phyloP scores from a whole-genome alignment of 495 filamentous ascomycete species.

The Zalerion maritima region DNA sequence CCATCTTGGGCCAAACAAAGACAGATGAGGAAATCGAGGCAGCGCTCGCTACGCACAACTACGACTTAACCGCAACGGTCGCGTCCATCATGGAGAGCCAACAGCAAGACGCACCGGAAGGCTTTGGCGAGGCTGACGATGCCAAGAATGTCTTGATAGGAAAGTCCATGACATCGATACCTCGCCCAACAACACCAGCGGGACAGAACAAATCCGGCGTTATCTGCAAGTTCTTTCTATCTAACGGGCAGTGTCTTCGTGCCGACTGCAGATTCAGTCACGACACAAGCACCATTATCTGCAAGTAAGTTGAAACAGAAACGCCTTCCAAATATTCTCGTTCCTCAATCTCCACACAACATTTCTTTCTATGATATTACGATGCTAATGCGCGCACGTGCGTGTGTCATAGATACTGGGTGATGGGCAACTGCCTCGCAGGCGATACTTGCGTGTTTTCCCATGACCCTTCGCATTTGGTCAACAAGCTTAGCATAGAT shows the following conservation, averaged over 20 bases:
- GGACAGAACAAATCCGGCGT: slow-evolving; percentile 60
- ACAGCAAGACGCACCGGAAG: slow-evolving; percentile 21
- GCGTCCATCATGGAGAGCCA: slow-evolving; percentile 62
- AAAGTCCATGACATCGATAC: slow-evolving; percentile 68
- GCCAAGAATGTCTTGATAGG: slow-evolving; percentile 59
- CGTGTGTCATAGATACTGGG: slow-evolving; percentile 60
- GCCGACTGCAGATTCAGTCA: slow-evolving; percentile 97
- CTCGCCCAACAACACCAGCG: slow-evolving; percentile 58
- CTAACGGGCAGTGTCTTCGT: slow-evolving; percentile 79
- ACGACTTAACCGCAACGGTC: slow-evolving; percentile 84
- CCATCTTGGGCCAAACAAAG: slow-evolving; percentile 76
- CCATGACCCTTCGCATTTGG: slow-evolving; percentile 77
- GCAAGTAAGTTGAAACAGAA: slow-evolving; percentile 97
- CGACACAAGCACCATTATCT: slow-evolving; percentile 86
- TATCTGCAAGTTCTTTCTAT: slow-evolving; percentile 92
- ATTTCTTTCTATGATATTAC: slow-evolving; percentile 4
- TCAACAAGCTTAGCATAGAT: slow-evolving; percentile 50
- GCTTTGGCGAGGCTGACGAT: slow-evolving; percentile 27
- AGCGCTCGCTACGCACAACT: slow-evolving; percentile 75
- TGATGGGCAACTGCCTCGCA: slow-evolving; percentile 90
- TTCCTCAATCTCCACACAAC: slow-evolving; percentile 1
- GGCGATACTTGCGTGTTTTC: slow-evolving; percentile 94
- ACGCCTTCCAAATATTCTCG: too few species aligned
- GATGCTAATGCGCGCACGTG: slow-evolving; percentile 12
- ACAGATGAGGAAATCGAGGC: slow-evolving; percentile 88